Conservation (phyloP, 805 yeast genomes). For the Metschnikowia arizonensis region DNA sequence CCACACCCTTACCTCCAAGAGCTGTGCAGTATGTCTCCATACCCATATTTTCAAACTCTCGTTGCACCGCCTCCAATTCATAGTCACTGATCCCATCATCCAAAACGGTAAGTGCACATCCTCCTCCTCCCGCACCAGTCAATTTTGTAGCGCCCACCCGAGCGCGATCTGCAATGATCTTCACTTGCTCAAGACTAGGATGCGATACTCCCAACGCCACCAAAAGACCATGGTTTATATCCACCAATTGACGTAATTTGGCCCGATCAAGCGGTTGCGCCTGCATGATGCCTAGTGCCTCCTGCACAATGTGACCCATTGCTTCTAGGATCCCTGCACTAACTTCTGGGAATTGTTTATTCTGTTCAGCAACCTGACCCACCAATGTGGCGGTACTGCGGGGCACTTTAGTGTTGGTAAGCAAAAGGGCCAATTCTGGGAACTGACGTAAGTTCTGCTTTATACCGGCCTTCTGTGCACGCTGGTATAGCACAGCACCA, state of each 20-base stretch:
- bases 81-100: constrained; percentile 39
- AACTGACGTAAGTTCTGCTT: constrained; percentile 65
- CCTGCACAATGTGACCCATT: constrained; percentile 67
- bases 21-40: constrained; percentile 75
- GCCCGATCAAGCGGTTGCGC: constrained; percentile 46
- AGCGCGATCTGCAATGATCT: constrained; percentile 57
- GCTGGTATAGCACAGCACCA: constrained; percentile 88
- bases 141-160: constrained; percentile 82
- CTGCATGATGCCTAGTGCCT: constrained; percentile 65
- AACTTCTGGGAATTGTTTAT: constrained; percentile 50
- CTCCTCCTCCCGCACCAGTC: constrained; percentile 99
- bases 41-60: constrained; percentile 42
- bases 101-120: constrained; percentile 89
- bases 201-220: constrained; percentile 89
- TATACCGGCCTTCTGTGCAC: constrained; percentile 57
- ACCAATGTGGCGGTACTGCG: constrained; percentile 84
- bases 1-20: constrained; percentile 90
- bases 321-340: constrained; percentile 62
- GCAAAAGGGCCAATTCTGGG: constrained; percentile 67
- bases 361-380: constrained; percentile 61
- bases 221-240: constrained; percentile 83
- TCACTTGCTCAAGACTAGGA: constrained; percentile 78
- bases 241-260: constrained; percentile 56
- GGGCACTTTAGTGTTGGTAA: constrained; percentile 85
- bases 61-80: constrained; percentile 33